These are phyloP conservation scores for Kwoniella heveanensis DNA, from an alignment of 768 basidiomycete species.

Conservation along the genomic window DNA sequence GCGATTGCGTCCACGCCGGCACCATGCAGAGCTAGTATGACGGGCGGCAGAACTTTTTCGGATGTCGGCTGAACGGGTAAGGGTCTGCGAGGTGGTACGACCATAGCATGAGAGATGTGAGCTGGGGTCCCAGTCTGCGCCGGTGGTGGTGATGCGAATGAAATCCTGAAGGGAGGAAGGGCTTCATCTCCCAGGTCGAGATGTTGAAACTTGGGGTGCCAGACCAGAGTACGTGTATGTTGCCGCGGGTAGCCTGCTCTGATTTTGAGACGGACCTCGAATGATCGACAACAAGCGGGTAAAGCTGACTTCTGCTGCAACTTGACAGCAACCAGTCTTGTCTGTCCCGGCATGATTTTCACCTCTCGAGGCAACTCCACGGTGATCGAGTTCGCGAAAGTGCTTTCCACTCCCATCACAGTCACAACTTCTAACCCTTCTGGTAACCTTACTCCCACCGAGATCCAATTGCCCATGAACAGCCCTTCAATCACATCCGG, in stretches of 20 bases:
- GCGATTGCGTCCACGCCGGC: constrained; percentile 74
- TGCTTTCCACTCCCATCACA: not conserved
- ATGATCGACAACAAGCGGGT: not conserved
- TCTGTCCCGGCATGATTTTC: constrained; percentile 19
- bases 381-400: not conserved
- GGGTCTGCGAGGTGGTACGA: constrained; percentile 37
- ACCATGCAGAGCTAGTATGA: constrained; percentile 63
- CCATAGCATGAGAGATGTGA: constrained; percentile 44
- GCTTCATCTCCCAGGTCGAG: not conserved
- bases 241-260: not conserved
- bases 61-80: not conserved
- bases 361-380: constrained; percentile 3
- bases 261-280: constrained; percentile 11
- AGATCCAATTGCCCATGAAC: constrained; percentile 69
- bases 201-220: constrained; percentile 26
- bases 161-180: constrained; percentile 29
- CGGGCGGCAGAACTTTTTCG: constrained; percentile 61
- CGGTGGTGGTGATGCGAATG: constrained; percentile 31
- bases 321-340: constrained; percentile 21
- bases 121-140: constrained; percentile 18
- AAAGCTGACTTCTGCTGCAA: constrained; percentile 9
- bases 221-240: not conserved
- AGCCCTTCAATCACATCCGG: constrained; percentile 75
- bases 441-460: constrained; percentile 60
- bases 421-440: constrained; percentile 59